phyloP scores from a whole-genome alignment of 2,329 filamentous ascomycete species.

The Biscogniauxia mediterranea region DNA sequence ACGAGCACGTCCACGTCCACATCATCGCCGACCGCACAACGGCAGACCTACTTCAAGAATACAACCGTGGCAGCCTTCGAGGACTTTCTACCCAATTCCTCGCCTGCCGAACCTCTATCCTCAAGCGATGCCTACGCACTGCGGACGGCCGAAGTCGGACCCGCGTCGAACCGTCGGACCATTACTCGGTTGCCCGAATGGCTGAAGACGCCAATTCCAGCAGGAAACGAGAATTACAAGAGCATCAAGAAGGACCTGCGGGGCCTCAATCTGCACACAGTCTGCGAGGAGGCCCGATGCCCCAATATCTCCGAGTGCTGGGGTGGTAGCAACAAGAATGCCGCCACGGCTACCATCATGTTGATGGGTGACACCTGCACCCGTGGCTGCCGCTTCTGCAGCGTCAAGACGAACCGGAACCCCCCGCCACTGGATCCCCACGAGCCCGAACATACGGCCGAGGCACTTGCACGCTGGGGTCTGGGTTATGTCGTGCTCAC shows the following conservation, averaged over 20 bases:
- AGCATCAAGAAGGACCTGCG: slow-evolving; percentile 92
- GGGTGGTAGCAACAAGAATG: slow-evolving; percentile 84
- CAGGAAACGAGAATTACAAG: slow-evolving; percentile 79
- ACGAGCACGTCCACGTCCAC: slow-evolving; percentile 21
- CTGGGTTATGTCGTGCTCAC: slow-evolving; percentile 95
- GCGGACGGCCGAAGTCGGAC: slow-evolving; percentile 63
- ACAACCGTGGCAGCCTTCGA: slow-evolving; percentile 55
- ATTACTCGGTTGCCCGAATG: slow-evolving; percentile 81
- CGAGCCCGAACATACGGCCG: slow-evolving; percentile 94
- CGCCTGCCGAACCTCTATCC: slow-evolving; percentile 42
- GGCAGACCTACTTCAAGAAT: slow-evolving; percentile 60
- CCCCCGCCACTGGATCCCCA: slow-evolving; percentile 85
- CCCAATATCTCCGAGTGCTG: slow-evolving; percentile 98
- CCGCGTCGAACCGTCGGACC: slow-evolving; percentile 59
- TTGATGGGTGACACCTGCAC: slow-evolving; percentile 99
- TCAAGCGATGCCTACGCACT: slow-evolving; percentile 57
- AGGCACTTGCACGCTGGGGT: slow-evolving; percentile 89
- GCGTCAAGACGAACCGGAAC: slow-evolving; percentile 80
- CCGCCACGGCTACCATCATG: slow-evolving; percentile 98
- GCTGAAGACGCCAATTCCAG: slow-evolving; percentile 94
- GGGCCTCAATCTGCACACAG: slow-evolving; percentile 86
- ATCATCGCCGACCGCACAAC: slow-evolving; percentile 23
- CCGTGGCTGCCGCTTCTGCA: slow-evolving; percentile 93
- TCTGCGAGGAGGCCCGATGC: slow-evolving; percentile 96
- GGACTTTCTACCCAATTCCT: slow-evolving; percentile 52